These are phyloP conservation scores for Nakazawaea ernobii DNA, from an alignment of 805 yeast genomes.

Conservation along the genomic window DNA sequence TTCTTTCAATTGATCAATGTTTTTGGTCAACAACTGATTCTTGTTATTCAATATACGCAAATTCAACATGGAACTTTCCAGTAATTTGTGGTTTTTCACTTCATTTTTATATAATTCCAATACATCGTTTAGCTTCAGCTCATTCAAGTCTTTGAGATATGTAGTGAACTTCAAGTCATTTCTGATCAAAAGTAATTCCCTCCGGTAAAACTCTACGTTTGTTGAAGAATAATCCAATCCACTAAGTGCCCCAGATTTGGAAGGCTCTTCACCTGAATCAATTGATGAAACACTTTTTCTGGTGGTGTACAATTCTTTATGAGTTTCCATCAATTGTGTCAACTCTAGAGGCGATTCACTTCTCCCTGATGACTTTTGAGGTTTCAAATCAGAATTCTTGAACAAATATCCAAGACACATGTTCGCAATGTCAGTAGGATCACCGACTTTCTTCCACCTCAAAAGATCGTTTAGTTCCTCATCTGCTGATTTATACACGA, in stretches of 20 bases:
- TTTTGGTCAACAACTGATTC: slow-evolving; percentile 19
- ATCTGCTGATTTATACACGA: slow-evolving; percentile 24
- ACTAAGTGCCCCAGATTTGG: not conserved
- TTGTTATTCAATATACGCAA: slow-evolving; percentile 22
- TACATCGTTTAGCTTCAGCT: slow-evolving; percentile 11
- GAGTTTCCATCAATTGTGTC: slow-evolving; percentile 15
- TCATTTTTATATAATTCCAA: not conserved
- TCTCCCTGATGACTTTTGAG: slow-evolving; percentile 3
- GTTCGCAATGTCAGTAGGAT: slow-evolving; percentile 30
- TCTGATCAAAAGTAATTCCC: slow-evolving; percentile 50
- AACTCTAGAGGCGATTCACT: not conserved
- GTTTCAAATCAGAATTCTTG: not conserved
- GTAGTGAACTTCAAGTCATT: slow-evolving; percentile 60
- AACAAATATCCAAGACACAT: slow-evolving; percentile 21
- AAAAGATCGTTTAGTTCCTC: slow-evolving; percentile 26
- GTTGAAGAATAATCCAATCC: slow-evolving; percentile 9
- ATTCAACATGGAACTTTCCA: slow-evolving; percentile 22
- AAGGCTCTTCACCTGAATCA: slow-evolving; percentile 2
- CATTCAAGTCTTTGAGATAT: slow-evolving; percentile 41
- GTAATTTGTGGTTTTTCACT: slow-evolving; percentile 6
- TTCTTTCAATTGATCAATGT: slow-evolving; percentile 23
- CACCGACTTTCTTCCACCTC: slow-evolving; percentile 25
- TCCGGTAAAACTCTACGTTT: slow-evolving; percentile 41
- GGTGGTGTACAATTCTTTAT: slow-evolving; percentile 16
- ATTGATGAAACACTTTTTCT: not conserved